Conservation (phyloP, 2,329 filamentous ascomycete species). For the Cryoendolithus antarcticus region DNA sequence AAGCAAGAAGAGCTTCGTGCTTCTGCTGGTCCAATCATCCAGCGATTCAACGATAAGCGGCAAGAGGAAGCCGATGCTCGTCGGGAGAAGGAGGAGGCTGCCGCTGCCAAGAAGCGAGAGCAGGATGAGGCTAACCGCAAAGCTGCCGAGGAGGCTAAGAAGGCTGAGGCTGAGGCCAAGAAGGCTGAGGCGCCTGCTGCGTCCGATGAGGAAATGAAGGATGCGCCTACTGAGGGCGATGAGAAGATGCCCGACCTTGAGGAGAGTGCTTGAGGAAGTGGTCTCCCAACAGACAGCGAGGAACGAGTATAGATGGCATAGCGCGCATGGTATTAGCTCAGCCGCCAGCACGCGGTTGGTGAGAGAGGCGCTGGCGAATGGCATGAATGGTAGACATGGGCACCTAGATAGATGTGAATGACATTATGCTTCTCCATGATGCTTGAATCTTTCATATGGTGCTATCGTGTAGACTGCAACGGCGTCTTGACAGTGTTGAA, state of each 20-base stretch:
- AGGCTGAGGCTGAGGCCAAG: constrained; percentile 25
- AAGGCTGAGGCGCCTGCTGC: constrained; percentile 38
- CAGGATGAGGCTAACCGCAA: constrained; percentile 51
- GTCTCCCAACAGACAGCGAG: no score
- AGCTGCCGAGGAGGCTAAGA: constrained; percentile 32
- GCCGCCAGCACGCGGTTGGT: no score
- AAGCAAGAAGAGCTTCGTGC: constrained; percentile 94
- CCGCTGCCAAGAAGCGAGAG: constrained; percentile 47
- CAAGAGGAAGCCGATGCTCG: constrained; percentile 72
- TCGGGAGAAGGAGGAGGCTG: constrained; percentile 54
- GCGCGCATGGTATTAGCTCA: no score
- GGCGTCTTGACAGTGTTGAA: no score
- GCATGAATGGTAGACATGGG: no score
- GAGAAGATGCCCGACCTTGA: constrained; percentile 8
- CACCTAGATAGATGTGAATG: no score
- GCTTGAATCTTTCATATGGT: no score
- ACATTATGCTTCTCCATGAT: no score
- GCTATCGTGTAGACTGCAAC: no score
- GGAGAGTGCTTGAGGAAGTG: not conserved
- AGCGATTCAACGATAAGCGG: constrained; percentile 90
- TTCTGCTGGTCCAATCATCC: constrained; percentile 79
- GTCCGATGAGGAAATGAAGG: constrained; percentile 46
- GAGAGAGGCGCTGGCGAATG: no score
- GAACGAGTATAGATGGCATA: no score
- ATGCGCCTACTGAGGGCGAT: constrained; percentile 32